phyloP scores from a whole-genome alignment of 345 rosid genomes.

The Fremontodendron californicum region DNA sequence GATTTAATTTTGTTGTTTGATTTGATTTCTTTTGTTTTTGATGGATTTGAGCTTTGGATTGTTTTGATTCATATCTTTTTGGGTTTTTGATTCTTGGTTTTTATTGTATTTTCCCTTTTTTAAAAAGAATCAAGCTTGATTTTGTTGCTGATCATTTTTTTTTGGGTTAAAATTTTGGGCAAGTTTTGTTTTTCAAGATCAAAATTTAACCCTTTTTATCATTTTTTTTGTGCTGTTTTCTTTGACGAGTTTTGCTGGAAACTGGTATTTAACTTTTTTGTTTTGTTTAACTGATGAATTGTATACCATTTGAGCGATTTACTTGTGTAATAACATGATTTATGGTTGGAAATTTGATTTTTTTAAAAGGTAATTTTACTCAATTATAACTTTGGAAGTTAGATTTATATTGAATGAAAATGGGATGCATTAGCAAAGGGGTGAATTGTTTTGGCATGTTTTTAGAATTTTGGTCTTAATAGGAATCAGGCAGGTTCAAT shows the following conservation, averaged over 20 bases:
- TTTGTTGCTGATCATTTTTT: not conserved
- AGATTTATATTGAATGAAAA: constrained; percentile 1
- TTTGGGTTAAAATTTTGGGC: not conserved
- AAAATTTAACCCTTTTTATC: not conserved
- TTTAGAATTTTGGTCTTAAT: constrained; percentile 7
- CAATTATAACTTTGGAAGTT: not conserved
- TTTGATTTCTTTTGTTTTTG: not conserved
- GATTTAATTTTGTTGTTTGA: not conserved
- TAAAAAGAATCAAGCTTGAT: not conserved
- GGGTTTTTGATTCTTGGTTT: constrained; percentile 15
- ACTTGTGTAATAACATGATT: not conserved
- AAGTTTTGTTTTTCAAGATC: not conserved
- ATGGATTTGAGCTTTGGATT: constrained; percentile 19
- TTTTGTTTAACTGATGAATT: not conserved
- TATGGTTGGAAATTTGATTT: not conserved
- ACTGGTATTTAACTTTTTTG: not conserved
- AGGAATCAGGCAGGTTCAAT: not conserved
- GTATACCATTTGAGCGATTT: not conserved
- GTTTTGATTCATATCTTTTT: constrained; percentile 4
- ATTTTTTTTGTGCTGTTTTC: not conserved
- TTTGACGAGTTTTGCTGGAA: not conserved
- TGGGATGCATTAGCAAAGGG: not conserved
- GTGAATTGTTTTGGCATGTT: not conserved
- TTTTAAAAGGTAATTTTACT: not conserved
- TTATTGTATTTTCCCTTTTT: not conserved